A percentile compares a stretch with the other conserved stretches of the same genome.
phyloP scores from a whole-genome alignment of 2,329 filamentous ascomycete genomes.

The Arthrobotrys pseudoclavata region DNA sequence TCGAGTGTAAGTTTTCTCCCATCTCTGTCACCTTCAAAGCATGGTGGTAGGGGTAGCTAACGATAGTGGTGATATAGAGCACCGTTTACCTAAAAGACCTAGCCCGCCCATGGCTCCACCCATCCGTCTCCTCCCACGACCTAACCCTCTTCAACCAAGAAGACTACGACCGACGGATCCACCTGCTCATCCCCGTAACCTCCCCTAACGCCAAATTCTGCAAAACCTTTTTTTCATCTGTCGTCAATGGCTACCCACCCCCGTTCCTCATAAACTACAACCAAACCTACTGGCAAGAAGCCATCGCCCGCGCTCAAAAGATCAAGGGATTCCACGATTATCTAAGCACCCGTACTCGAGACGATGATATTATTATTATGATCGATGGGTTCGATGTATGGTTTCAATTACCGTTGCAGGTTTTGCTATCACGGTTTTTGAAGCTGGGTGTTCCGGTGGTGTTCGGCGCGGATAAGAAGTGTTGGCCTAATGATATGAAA shows the following conservation, averaged over 20 bases:
- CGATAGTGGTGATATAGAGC: slow-evolving; percentile 5
- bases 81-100: slow-evolving; percentile 36
- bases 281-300: slow-evolving; percentile 47
- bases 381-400: slow-evolving; percentile 76
- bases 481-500: slow-evolving; percentile 66
- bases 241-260: slow-evolving; percentile 56
- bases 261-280: slow-evolving; percentile 58
- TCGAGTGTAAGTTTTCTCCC: slow-evolving; percentile 20
- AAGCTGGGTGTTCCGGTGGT: slow-evolving; percentile 69
- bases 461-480: slow-evolving; percentile 69
- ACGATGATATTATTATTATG: slow-evolving; percentile 73
- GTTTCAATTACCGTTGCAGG: slow-evolving; percentile 75
- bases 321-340: slow-evolving; percentile 58
- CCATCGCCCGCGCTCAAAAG: slow-evolving; percentile 52
- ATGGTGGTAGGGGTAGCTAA: too few species aligned
- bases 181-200: slow-evolving; percentile 55
- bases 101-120: slow-evolving; percentile 42
- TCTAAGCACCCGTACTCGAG: slow-evolving; percentile 49
- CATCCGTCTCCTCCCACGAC: slow-evolving; percentile 53
- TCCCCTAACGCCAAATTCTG: slow-evolving; percentile 53
- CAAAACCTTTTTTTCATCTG: slow-evolving; percentile 56
- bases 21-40: neutral
- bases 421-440: slow-evolving; percentile 75
- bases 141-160: slow-evolving; percentile 55
- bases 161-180: slow-evolving; percentile 53